A percentile compares a stretch with the other conserved stretches of the same genome.
These are phyloP conservation scores for Podochytrium sp. DNA, from an alignment of 192 early-diverging fungal species.

Conservation along the genomic window DNA sequence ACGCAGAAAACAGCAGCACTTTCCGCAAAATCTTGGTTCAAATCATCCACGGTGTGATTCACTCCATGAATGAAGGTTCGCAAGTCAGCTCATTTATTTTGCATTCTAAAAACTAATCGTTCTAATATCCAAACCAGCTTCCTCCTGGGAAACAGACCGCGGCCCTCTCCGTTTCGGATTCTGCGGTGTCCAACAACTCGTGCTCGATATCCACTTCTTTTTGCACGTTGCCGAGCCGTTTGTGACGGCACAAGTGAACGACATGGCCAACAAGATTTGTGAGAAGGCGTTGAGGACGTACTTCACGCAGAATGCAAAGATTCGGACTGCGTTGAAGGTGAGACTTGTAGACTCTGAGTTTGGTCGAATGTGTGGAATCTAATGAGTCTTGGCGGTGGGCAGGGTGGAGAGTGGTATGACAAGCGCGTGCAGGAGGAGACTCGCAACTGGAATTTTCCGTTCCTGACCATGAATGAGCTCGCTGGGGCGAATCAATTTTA, in stretches of 20 bases:
- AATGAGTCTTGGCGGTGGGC: slow-evolving; percentile 4
- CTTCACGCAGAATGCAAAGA: slow-evolving; percentile 46
- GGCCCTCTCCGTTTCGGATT: slow-evolving; percentile 52
- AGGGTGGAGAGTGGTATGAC: slow-evolving; percentile 59
- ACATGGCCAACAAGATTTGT: slow-evolving; percentile 52
- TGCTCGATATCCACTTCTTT: slow-evolving; percentile 62
- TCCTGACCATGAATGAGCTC: slow-evolving; percentile 16
- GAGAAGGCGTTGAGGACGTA: slow-evolving; percentile 51
- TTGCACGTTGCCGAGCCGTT: slow-evolving; percentile 41
- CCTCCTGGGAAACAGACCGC: slow-evolving; percentile 32
- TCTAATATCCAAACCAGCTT: slow-evolving; percentile 3
- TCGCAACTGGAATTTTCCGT: slow-evolving; percentile 15
- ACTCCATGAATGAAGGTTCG: slow-evolving; percentile 8
- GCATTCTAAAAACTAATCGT: neutral
- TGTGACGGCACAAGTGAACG: slow-evolving; percentile 41
- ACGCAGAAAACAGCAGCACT: slow-evolving; percentile 10
- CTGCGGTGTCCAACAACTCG: slow-evolving; percentile 58
- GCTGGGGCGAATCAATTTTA: neutral
- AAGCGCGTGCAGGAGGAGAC: slow-evolving; percentile 46
- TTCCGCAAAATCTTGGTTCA: slow-evolving; percentile 15
- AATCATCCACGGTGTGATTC: slow-evolving; percentile 22
- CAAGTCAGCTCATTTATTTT: neutral
- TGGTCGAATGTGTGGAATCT: neutral
- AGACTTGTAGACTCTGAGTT: neutral
- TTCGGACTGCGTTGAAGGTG: slow-evolving; percentile 49